These are phyloP conservation scores for Lactuca sativa DNA, from an alignment of 129 eudicot genomes.

Conservation along the genomic window DNA sequence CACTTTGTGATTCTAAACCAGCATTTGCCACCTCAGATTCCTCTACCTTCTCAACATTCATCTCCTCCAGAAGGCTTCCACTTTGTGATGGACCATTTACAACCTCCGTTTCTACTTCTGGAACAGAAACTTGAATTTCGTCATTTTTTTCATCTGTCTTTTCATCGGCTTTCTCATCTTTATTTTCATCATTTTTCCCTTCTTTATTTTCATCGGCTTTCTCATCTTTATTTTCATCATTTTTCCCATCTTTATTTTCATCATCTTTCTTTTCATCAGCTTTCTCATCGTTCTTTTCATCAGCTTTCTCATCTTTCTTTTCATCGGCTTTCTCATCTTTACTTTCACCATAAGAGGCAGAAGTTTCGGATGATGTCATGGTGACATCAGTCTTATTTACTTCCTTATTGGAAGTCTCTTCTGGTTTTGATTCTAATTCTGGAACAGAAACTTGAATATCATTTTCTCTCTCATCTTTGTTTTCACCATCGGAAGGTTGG, in stretches of 20 bases:
- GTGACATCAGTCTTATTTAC: constrained; percentile 35
- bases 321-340: constrained; percentile 37
- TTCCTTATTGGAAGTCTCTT: constrained; percentile 24
- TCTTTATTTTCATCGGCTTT: constrained; percentile 12
- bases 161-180: constrained; percentile 30
- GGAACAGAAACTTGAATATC: constrained; percentile 18
- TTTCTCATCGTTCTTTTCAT: constrained; percentile 41
- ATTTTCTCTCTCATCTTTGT: constrained; percentile 32
- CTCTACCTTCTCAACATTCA: constrained; percentile 22
- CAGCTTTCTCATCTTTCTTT: constrained; percentile 39
- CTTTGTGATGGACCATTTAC: constrained; percentile 42
- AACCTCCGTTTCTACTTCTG: constrained; percentile 24
- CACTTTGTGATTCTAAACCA: constrained; percentile 5
- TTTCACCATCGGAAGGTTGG: constrained; percentile 31
- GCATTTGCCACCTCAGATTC: constrained; percentile 18
- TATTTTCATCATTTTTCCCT: constrained; percentile 21
- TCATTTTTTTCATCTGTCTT: constrained; percentile 34
- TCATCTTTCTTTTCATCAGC: not conserved
- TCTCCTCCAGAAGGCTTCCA: constrained; percentile 34
- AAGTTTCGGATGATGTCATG: constrained; percentile 32
- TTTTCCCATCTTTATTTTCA: constrained; percentile 42
- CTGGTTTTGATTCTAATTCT: constrained; percentile 23
- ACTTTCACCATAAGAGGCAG: constrained; percentile 31
- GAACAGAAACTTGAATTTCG: constrained; percentile 13
- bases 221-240: constrained; percentile 15